phyloP scores from a whole-genome alignment of 306 rosid species.

The Castanea crenata region DNA sequence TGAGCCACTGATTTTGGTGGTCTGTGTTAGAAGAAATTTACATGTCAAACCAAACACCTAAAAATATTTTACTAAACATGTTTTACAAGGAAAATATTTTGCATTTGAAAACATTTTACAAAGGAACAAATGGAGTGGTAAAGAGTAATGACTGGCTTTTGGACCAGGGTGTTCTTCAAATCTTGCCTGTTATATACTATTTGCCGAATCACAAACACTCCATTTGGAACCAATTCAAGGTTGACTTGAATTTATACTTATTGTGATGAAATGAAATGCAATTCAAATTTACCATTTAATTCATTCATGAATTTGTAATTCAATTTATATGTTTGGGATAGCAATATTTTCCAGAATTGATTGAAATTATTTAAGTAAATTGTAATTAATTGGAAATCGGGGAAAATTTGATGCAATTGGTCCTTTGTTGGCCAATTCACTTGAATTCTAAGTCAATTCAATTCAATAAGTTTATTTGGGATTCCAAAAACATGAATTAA shows the following conservation, averaged over 20 bases:
- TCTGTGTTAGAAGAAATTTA: too few relatives aligned
- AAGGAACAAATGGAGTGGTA: neutral
- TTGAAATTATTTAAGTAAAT: neutral
- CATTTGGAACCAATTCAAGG: neutral
- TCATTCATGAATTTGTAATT: too few relatives aligned
- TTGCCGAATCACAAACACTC: conserved; percentile 12
- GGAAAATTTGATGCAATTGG: neutral
- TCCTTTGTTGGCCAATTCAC: neutral
- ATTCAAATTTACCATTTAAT: too few relatives aligned
- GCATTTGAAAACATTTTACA: too few relatives aligned
- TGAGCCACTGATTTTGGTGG: too few relatives aligned
- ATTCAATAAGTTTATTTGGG: neutral
- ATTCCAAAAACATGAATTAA: neutral
- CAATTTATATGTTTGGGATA: neutral
- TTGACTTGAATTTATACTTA: neutral
- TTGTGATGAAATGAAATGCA: too few relatives aligned
- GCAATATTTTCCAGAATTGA: neutral
- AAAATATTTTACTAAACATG: too few relatives aligned
- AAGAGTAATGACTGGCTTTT: neutral
- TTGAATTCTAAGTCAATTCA: neutral
- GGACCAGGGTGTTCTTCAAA: conserved; percentile 4
- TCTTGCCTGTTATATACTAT: conserved; percentile 2
- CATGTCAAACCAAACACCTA: too few relatives aligned
- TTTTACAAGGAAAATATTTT: too few relatives aligned
- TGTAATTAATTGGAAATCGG: neutral